phyloP scores from a whole-genome alignment of 2,329 filamentous ascomycete genomes.

The Penicillium expansum region DNA sequence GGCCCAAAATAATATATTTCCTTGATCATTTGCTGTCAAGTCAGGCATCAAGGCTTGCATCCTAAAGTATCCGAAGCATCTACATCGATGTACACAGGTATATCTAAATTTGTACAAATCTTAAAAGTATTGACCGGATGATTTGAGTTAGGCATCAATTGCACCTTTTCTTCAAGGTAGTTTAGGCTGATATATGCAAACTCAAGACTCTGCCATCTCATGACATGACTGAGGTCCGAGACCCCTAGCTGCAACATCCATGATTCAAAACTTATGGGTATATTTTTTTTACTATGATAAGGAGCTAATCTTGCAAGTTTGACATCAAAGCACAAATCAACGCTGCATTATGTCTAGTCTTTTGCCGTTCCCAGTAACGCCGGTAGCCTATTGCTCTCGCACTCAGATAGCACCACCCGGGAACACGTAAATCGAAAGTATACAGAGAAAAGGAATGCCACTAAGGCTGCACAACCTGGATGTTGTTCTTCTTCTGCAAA shows the following conservation, averaged over 20 bases:
- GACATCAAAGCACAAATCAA: slow-evolving; percentile 13
- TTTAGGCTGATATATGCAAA: background rate
- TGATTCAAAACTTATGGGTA: background rate
- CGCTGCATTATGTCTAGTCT: slow-evolving; percentile 22
- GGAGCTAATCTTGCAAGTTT: slow-evolving; percentile 1
- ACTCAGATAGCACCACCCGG: slow-evolving; percentile 1
- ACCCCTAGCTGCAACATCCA: background rate
- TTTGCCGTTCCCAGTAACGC: slow-evolving; percentile 21
- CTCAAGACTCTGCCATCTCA: background rate
- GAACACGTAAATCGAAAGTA: slow-evolving; percentile 10
- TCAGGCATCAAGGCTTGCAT: slow-evolving; percentile 10
- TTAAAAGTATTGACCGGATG: background rate
- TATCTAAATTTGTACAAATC: background rate
- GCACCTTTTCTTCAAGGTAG: background rate
- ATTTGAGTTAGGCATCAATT: background rate
- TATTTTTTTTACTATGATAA: slow-evolving; percentile 1
- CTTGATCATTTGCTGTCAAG: background rate
- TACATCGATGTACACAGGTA: background rate
- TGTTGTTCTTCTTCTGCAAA: slow-evolving; percentile 49
- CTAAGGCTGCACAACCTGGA: slow-evolving; percentile 49
- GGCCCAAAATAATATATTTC: background rate
- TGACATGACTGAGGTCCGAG: background rate
- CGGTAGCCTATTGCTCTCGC: slow-evolving; percentile 13
- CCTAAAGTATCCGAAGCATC: background rate
- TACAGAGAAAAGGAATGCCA: slow-evolving; percentile 3